These are phyloP conservation scores for Thelephora terrestris DNA, from an alignment of 1,284 basidiomycete species.

Conservation along the genomic window DNA sequence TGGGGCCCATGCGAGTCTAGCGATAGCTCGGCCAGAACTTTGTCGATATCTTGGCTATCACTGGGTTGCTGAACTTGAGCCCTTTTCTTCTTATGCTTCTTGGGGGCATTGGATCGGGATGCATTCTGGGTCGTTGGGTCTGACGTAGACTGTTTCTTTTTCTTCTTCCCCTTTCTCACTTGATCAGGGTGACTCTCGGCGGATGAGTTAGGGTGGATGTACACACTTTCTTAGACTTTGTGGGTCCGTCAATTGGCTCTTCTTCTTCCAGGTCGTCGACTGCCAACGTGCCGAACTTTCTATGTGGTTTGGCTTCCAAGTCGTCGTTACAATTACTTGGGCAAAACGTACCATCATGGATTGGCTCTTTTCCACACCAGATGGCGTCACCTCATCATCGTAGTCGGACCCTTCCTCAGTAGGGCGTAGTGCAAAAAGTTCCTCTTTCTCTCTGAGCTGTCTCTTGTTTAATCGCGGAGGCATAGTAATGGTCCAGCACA, in stretches of 20 bases:
- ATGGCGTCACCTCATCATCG: constrained; percentile 17
- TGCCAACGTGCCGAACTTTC: neutral
- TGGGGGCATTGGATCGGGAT: constrained; percentile 20
- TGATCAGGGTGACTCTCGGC: constrained; percentile 1
- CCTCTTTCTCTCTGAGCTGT: constrained; percentile 76
- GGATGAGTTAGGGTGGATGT: neutral
- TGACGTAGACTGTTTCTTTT: constrained; percentile 38
- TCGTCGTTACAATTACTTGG: neutral
- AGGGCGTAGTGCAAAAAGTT: constrained; percentile 43
- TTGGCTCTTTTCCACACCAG: constrained; percentile 12
- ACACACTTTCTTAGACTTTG: constrained; percentile 36
- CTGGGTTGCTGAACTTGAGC: constrained; percentile 43
- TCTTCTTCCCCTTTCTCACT: constrained; percentile 27
- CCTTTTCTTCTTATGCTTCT: constrained; percentile 49
- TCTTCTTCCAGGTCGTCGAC: constrained; percentile 20
- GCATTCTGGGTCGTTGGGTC: constrained; percentile 9
- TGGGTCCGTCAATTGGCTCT: constrained; percentile 27
- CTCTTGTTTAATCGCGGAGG: constrained; percentile 73
- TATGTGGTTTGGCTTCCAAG: neutral
- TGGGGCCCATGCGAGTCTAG: constrained; percentile 57
- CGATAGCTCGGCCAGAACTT: constrained; percentile 73
- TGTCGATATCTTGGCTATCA: constrained; percentile 74
- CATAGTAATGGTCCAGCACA: constrained; percentile 28
- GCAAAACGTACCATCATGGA: neutral
- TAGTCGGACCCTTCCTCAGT: constrained; percentile 16